Conservation (phyloP, 2,329 filamentous ascomycete species). For the Hypoxylon sp. region DNA sequence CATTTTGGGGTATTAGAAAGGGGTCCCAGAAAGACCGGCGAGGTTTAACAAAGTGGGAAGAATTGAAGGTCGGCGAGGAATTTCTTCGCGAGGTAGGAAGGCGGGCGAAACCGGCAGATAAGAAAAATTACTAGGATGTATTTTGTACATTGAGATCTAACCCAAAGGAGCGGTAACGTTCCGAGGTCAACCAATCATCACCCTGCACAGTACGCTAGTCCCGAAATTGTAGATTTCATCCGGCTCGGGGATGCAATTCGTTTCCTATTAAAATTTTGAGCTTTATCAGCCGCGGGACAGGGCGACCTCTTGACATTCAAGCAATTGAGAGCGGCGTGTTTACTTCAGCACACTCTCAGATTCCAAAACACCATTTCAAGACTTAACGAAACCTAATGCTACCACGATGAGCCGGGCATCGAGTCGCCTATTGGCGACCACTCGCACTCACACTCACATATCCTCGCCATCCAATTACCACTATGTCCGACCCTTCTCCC, state of each 20-base stretch:
- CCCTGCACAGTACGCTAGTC: background rate
- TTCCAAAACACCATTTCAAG: background rate
- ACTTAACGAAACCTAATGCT: slow-evolving; percentile 42
- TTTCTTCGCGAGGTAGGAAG: slow-evolving; percentile 38
- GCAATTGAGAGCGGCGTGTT: slow-evolving; percentile 17
- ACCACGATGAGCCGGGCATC: slow-evolving; percentile 61
- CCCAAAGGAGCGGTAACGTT: slow-evolving; percentile 13
- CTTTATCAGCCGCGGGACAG: slow-evolving; percentile 18
- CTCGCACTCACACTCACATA: slow-evolving; percentile 55
- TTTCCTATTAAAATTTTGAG: slow-evolving; percentile 33
- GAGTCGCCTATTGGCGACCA: slow-evolving; percentile 60
- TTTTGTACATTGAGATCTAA: slow-evolving; percentile 6
- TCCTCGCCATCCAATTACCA: slow-evolving; percentile 44
- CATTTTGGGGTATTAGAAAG: slow-evolving; percentile 54
- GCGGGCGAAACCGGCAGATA: slow-evolving; percentile 47
- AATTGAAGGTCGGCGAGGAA: slow-evolving; percentile 44
- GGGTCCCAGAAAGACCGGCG: slow-evolving; percentile 49
- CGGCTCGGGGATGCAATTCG: slow-evolving; percentile 30
- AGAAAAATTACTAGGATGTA: slow-evolving; percentile 45
- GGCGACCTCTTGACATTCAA: slow-evolving; percentile 10
- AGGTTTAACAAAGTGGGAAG: slow-evolving; percentile 48
- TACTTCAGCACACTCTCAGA: background rate
- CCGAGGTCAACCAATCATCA: slow-evolving; percentile 13
- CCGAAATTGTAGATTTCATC: slow-evolving; percentile 31
- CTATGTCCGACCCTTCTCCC: slow-evolving; percentile 56